Evolutionary conservation across 768 basidiomycete genomes (phyloP).

Genomic region (Fomitopsis pulvina): DNA sequence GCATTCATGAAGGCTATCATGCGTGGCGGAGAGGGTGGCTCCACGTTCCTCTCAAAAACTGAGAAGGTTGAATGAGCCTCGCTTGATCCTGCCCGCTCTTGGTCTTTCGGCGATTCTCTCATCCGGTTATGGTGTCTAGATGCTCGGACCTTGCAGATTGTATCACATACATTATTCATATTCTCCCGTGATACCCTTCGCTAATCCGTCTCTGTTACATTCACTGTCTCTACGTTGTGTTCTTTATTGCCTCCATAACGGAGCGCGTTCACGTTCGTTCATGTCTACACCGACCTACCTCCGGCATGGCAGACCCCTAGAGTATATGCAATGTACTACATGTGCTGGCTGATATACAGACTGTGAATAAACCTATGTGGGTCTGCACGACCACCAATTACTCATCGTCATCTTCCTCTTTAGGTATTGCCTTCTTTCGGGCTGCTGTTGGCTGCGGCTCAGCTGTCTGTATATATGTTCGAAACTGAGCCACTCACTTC

Average conservation of each 20-base stretch:
- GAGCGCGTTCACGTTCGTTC: background rate
- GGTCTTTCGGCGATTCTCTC: background rate
- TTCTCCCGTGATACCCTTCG: slow-evolving; percentile 1
- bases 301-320: background rate
- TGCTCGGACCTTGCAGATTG: background rate
- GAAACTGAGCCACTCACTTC: slow-evolving; percentile 34
- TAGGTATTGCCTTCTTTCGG: slow-evolving; percentile 10
- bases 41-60: slow-evolving; percentile 25
- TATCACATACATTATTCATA: background rate
- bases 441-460: slow-evolving; percentile 1
- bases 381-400: background rate
- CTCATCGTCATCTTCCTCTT: slow-evolving; percentile 8
- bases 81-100: background rate
- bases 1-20: slow-evolving; percentile 80
- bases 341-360: slow-evolving; percentile 7
- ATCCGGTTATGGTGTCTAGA: background rate
- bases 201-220: background rate
- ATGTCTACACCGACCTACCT: background rate
- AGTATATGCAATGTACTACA: slow-evolving; percentile 6
- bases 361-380: background rate
- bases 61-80: slow-evolving; percentile 4
- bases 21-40: slow-evolving; percentile 69
- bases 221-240: background rate
- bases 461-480: too few relatives aligned
- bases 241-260: background rate